Conservation (phyloP, 768 basidiomycete genomes). For the Xerocomus brunneocitrinus region DNA sequence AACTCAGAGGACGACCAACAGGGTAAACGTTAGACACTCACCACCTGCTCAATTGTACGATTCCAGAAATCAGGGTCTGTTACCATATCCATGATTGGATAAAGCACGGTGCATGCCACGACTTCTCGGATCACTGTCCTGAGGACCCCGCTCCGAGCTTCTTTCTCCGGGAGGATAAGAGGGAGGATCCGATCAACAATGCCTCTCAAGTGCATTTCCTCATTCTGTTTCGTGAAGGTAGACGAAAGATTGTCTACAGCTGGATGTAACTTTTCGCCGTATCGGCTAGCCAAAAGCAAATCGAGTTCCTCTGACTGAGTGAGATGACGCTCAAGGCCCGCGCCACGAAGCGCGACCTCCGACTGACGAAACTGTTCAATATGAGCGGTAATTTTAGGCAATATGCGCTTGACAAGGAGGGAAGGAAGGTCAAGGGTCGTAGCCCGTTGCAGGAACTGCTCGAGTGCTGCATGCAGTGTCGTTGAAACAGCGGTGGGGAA, state of each 20-base stretch:
- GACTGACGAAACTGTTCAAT: slow-evolving; percentile 89
- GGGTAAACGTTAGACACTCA: slow-evolving; percentile 38
- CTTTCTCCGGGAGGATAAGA: slow-evolving; percentile 69
- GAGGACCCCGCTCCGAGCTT: slow-evolving; percentile 65
- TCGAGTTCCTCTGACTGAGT: slow-evolving; percentile 91
- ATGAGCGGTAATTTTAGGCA: slow-evolving; percentile 88
- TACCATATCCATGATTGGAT: slow-evolving; percentile 89
- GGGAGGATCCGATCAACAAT: slow-evolving; percentile 71
- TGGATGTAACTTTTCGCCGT: slow-evolving; percentile 73
- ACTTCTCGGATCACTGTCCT: slow-evolving; percentile 77
- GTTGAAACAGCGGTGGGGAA: slow-evolving; percentile 84
- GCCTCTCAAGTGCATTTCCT: slow-evolving; percentile 77
- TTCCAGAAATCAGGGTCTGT: slow-evolving; percentile 99
- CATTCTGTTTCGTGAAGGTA: slow-evolving; percentile 83
- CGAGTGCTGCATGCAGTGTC: slow-evolving; percentile 62
- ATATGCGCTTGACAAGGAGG: slow-evolving; percentile 73
- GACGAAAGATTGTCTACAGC: slow-evolving; percentile 87
- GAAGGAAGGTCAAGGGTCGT: slow-evolving; percentile 64
- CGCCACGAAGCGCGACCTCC: slow-evolving; percentile 79
- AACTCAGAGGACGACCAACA: slow-evolving; percentile 8
- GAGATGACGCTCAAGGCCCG: slow-evolving; percentile 72
- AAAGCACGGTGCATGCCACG: slow-evolving; percentile 72
- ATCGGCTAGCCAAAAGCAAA: slow-evolving; percentile 76
- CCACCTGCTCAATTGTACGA: slow-evolving; percentile 84
- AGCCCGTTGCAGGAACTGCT: slow-evolving; percentile 53